Percentiles rank a stretch among this genome's conserved stretches.
Conservation (phyloP, 2,329 filamentous ascomycete species). For the Fusarium sp. region DNA sequence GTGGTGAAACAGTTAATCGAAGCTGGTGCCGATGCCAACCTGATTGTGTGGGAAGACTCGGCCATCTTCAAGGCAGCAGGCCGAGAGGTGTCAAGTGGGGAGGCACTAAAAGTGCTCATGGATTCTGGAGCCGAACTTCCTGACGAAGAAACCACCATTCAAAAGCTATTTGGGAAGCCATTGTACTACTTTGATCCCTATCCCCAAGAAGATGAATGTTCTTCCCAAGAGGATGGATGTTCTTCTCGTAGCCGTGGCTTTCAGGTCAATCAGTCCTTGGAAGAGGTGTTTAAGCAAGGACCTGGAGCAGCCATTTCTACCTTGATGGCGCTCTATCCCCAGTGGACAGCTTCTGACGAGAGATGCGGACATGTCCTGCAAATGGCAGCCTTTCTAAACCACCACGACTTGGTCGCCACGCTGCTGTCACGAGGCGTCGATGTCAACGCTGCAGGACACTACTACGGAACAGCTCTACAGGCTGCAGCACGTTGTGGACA, state of each 20-base stretch:
- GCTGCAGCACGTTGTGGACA: constrained; percentile 16
- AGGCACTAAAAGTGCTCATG: neutral
- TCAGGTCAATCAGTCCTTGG: neutral
- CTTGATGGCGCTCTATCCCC: neutral
- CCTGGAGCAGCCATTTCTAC: neutral
- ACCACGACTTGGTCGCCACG: neutral
- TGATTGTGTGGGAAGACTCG: neutral
- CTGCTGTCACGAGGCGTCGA: constrained; percentile 12
- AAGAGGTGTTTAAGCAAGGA: constrained; percentile 12
- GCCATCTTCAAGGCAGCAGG: neutral
- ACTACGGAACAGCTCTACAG: constrained; percentile 23
- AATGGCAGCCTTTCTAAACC: constrained; percentile 2
- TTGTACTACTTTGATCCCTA: neutral
- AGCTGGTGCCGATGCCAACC: constrained; percentile 12
- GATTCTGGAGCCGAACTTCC: neutral
- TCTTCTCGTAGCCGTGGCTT: neutral
- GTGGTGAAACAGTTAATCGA: constrained; percentile 6
- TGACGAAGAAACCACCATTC: neutral
- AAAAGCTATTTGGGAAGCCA: neutral
- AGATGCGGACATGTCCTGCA: constrained; percentile 11
- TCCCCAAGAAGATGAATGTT: neutral
- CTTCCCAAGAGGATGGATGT: neutral
- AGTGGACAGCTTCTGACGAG: neutral
- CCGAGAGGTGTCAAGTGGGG: neutral
- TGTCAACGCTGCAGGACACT: constrained; percentile 9